Evolutionary conservation across 164 flowering plant genomes (phyloP).

Genomic region (Macadamia integrifolia): DNA sequence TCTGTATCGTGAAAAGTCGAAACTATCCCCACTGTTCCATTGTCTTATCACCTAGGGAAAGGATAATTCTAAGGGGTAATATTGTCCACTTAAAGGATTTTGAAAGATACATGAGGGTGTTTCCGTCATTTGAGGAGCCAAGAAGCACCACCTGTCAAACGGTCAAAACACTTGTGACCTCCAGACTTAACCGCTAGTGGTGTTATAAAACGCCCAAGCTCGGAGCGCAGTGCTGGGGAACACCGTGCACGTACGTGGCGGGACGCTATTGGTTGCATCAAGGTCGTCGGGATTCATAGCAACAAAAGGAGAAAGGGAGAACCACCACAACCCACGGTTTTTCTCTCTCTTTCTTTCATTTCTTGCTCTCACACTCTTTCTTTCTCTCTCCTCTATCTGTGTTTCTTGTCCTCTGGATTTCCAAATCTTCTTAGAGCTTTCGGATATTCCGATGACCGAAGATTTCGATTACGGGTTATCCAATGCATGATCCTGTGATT

Average conservation of each 20-base stretch:
- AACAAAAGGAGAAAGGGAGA: conserved; percentile 19
- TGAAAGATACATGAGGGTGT: neutral
- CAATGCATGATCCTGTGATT: conserved; percentile 42
- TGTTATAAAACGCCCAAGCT: conserved; percentile 9
- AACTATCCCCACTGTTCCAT: too few relatives aligned
- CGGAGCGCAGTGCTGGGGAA: conserved; percentile 28
- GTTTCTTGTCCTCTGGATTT: conserved; percentile 32
- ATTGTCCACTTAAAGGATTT: too few relatives aligned
- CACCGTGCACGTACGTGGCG: conserved; percentile 33
- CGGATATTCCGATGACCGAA: conserved; percentile 10
- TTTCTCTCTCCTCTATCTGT: conserved; percentile 18
- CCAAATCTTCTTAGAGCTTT: conserved; percentile 14
- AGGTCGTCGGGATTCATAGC: conserved; percentile 70
- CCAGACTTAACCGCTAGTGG: conserved; percentile 16
- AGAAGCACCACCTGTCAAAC: conserved; percentile 10
- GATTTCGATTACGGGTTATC: conserved; percentile 14
- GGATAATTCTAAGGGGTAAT: too few relatives aligned
- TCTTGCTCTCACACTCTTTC: conserved; percentile 18
- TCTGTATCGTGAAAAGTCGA: too few relatives aligned
- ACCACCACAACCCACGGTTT: conserved; percentile 21
- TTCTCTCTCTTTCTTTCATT: conserved; percentile 16
- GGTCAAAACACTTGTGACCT: conserved; percentile 18
- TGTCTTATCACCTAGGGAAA: too few relatives aligned
- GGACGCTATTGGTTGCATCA: conserved; percentile 23
- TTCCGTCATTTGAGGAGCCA: neutral